Evolutionary conservation across 768 basidiomycete genomes (phyloP), one percentile per base, ranked within the genome.

Genomic region (Russula abietina): DNA sequence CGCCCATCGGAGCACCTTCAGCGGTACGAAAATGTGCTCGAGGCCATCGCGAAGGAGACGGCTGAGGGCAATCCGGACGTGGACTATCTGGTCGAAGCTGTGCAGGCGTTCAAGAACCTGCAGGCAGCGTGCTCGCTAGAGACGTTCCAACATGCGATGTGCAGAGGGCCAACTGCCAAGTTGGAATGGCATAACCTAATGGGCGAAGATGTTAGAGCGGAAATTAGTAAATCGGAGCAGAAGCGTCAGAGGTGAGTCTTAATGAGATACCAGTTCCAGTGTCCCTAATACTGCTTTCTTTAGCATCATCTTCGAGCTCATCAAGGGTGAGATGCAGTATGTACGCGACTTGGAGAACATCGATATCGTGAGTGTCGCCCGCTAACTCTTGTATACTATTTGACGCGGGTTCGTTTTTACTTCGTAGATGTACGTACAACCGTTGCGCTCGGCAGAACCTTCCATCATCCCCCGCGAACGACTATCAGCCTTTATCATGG

Each of bases 251-350:
- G 86, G 92, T 94, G 72, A 74, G 90, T 74, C 43, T 4, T 17
- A 7, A 53, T 17, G 5, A 24, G 38, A 49, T 49, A 32, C 28
- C 6, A 12, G 32, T 41, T 11, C 19, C 26, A 45, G 50, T 19
- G 17, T 12, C 12, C 12, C 19, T 60, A 57, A 41, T 36, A 56
- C 50, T 3, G 26, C 16, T 61, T 64, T 36, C 17, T 12, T 41
- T 66, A 93, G 92, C 49, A 86, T 93, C 69, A 93, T 96, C 55
- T 97, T 95, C 70, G 93, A 97, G 76, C 73, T 96, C 65, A 96
- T 97, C 73, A 91, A 96, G 73, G 90, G 91, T 66, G 93, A 97
- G 73, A 96, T 96, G 92, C 84, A 86, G 30, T 97, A 95, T 70
- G 93, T 96, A 30, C 90, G 87, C 68, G 93, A 97, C 77, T 74